These are phyloP conservation scores for Funneliformis mosseae DNA, from an alignment of 192 early-diverging fungal genomes.

Conservation along the genomic window DNA sequence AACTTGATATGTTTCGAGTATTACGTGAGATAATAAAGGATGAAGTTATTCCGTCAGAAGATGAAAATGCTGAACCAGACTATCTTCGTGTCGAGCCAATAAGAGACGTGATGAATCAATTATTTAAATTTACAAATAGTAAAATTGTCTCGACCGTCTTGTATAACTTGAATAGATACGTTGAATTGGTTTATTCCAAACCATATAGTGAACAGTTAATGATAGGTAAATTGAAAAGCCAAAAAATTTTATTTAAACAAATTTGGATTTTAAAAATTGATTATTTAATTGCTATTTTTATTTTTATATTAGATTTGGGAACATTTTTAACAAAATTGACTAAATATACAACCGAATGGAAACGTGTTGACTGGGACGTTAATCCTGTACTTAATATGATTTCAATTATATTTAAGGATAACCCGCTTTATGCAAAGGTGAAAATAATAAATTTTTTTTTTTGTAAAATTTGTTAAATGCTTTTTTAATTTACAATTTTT, in stretches of 20 bases:
- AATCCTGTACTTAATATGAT: conserved; percentile 49
- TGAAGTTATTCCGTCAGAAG: conserved; percentile 51
- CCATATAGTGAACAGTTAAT: conserved; percentile 50
- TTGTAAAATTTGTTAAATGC: not conserved
- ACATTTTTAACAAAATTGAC: conserved; percentile 45
- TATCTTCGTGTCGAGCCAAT: conserved; percentile 61
- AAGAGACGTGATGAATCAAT: conserved; percentile 57
- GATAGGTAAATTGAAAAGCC: conserved; percentile 33
- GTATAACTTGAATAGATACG: conserved; percentile 53
- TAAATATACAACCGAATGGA: conserved; percentile 51
- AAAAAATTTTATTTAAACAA: not conserved
- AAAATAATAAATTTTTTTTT: not conserved
- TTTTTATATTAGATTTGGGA: conserved; percentile 35
- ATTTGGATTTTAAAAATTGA: not conserved
- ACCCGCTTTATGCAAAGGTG: conserved; percentile 43
- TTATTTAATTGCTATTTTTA: not conserved
- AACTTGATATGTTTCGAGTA: conserved; percentile 58
- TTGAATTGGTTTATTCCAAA: conserved; percentile 54
- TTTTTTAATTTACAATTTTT: not conserved
- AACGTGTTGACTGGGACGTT: conserved; percentile 48
- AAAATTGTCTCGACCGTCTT: conserved; percentile 55
- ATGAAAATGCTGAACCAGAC: conserved; percentile 30
- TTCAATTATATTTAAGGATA: conserved; percentile 43
- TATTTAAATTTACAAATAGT: conserved; percentile 28
- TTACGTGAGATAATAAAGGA: conserved; percentile 52